Evolutionary conservation across 768 basidiomycete genomes (phyloP).

Genomic region (Mycena albidolilacea): DNA sequence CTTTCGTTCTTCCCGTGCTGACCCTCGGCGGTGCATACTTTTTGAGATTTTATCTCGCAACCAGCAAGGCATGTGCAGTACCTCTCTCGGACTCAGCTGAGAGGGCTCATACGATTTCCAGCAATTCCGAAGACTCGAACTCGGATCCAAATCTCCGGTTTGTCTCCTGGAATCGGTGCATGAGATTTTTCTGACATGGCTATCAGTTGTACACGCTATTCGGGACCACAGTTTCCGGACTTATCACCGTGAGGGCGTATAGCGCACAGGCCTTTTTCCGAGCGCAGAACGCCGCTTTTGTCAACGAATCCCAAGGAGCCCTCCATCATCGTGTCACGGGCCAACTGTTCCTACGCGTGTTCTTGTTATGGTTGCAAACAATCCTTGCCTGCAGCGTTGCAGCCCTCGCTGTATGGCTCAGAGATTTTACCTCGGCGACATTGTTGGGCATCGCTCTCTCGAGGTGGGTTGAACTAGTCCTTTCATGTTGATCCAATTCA

Average conservation of each 20-base stretch:
- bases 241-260: constrained; percentile 28
- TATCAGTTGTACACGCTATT: constrained; percentile 32
- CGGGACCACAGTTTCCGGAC: constrained; percentile 27
- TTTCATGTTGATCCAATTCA: neutral
- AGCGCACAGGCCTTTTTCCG: constrained; percentile 21
- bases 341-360: constrained; percentile 29
- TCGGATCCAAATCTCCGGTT: constrained; percentile 32
- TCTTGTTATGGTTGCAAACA: constrained; percentile 33
- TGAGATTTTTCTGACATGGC: neutral
- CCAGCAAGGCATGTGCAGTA: constrained; percentile 30
- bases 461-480: neutral
- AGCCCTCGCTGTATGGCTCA: constrained; percentile 19
- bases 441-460: constrained; percentile 32
- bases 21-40: constrained; percentile 4
- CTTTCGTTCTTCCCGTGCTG: constrained; percentile 21
- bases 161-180: neutral
- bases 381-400: constrained; percentile 29
- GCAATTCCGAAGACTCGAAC: constrained; percentile 35
- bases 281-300: constrained; percentile 25
- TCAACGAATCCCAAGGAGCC: constrained; percentile 33
- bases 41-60: constrained; percentile 32
- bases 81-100: neutral
- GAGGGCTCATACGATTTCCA: neutral
- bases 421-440: constrained; percentile 23
- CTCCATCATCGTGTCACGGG: constrained; percentile 28